These are phyloP conservation scores for Hypholoma fasciculare DNA, from an alignment of 768 basidiomycete genomes.

Conservation along the genomic window DNA sequence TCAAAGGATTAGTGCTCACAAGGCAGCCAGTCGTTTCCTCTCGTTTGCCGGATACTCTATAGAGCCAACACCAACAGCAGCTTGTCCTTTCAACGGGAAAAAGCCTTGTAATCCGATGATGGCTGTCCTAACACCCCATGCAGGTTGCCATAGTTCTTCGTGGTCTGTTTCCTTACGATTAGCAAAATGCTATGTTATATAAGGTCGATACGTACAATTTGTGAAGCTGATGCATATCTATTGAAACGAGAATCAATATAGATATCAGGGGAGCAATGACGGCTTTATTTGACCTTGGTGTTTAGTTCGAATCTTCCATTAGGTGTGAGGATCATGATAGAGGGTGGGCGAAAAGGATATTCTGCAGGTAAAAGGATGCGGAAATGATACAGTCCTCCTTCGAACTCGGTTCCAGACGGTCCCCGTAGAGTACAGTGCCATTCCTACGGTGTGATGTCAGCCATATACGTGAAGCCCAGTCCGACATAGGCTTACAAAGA, in stretches of 20 bases:
- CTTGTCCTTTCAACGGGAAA: constrained; percentile 86
- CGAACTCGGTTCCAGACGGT: constrained; percentile 84
- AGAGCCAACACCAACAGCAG: constrained; percentile 85
- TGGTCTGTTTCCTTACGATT: constrained; percentile 58
- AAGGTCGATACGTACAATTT: constrained; percentile 55
- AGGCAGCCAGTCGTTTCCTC: constrained; percentile 71
- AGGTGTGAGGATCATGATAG: constrained; percentile 94
- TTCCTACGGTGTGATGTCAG: constrained; percentile 43
- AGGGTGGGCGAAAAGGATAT: constrained; percentile 96
- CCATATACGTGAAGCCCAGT: constrained; percentile 9
- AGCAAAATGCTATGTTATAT: constrained; percentile 6
- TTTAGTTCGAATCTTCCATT: constrained; percentile 97
- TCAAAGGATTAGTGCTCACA: constrained; percentile 48
- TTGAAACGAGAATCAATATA: background rate
- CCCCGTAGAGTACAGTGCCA: constrained; percentile 99
- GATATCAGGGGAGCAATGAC: background rate
- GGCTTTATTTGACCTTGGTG: constrained; percentile 68
- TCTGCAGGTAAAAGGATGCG: constrained; percentile 87
- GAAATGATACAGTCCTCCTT: constrained; percentile 96
- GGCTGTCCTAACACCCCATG: constrained; percentile 96
- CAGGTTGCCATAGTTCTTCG: constrained; percentile 96
- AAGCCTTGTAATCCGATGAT: constrained; percentile 89
- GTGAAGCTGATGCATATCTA: constrained; percentile 95
- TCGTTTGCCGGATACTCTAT: constrained; percentile 76
- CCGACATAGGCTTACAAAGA: constrained; percentile 62